A percentile compares a stretch with the other conserved stretches of the same genome.
These are phyloP conservation scores for Trametes coccinea DNA, from an alignment of 768 basidiomycete species.

Conservation along the genomic window DNA sequence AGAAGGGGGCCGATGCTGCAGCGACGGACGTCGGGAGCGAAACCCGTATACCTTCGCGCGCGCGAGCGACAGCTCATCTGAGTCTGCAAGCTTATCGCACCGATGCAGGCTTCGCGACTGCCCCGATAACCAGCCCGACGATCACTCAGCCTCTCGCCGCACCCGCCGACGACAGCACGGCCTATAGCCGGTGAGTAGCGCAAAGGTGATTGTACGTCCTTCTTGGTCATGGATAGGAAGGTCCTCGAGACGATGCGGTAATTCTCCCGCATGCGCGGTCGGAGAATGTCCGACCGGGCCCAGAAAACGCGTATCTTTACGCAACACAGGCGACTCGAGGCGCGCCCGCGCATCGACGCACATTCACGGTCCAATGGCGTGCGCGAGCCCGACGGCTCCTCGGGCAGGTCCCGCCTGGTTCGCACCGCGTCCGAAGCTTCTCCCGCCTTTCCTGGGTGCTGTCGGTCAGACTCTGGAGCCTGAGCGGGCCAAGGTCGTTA, in stretches of 20 bases:
- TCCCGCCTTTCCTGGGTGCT: neutral
- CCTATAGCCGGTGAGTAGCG: neutral
- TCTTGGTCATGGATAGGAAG: neutral
- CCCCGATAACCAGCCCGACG: neutral
- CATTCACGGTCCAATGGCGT: constrained; percentile 8
- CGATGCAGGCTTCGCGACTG: neutral
- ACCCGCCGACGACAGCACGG: neutral
- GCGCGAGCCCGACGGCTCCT: neutral
- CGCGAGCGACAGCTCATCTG: neutral
- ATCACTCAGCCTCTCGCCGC: neutral
- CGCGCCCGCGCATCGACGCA: constrained; percentile 1
- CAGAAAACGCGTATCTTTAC: constrained; percentile 3
- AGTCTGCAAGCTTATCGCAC: neutral
- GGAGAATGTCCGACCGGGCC: constrained; percentile 11
- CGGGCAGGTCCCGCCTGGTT: constrained; percentile 8
- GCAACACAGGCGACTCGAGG: neutral
- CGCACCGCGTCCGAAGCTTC: constrained; percentile 12
- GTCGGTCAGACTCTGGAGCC: neutral
- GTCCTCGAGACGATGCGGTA: neutral
- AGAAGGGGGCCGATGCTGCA: neutral
- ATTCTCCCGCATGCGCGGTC: neutral
- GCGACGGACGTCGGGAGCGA: neutral
- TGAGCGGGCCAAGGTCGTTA: neutral
- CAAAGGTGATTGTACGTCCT: constrained; percentile 3
- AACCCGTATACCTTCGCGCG: neutral